These are phyloP conservation scores for barley (Hordeum vulgare) DNA, from an alignment of 176 grass and related monocot genomes.

Conservation along the genomic window MorexV3_pseudomolecules_assembly NC_058519.1:628780057-628780556, in stretches of 20 bases:
- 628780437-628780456: not conserved
- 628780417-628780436: not conserved
- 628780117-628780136: no score
- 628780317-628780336: not conserved
- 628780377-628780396: no score
- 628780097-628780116: no score
- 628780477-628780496: constrained; percentile 47
- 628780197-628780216: no score
- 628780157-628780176: no score
- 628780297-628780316: not conserved
- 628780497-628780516: constrained; percentile 31
- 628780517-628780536: constrained; percentile 33
- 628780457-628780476: constrained; percentile 41
- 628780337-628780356: not conserved
- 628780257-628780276: not conserved
- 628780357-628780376: no score
- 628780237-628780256: not conserved
- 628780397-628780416: not conserved
- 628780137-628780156: no score
- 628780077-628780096: no score
- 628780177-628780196: no score
- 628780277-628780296: not conserved
- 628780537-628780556: constrained; percentile 29
- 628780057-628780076: no score
- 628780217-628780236: not conserved